Base-by-base conservation (phyloP, 345 rosid genomes). In the Acer saccharum region DNA sequence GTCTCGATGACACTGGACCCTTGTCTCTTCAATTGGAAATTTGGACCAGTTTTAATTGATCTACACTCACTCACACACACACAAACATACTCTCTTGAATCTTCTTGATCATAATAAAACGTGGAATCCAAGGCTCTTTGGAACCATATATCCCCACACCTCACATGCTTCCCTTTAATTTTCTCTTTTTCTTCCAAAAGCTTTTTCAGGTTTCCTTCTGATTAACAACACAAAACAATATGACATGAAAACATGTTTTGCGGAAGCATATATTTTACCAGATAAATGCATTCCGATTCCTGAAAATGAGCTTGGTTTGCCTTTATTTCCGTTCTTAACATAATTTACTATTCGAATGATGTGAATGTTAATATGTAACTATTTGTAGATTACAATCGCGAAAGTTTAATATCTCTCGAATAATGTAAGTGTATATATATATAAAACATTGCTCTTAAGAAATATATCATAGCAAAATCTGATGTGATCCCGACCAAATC, bases 81-180 rank as follows among this genome's bases (percentile, higher is more conserved):
- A 25, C 25, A n/a, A n/a, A n/a, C n/a, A n/a, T 27, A 27, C n/a
- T 35, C 39, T 5, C 39, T 4, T 35, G 39, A 35, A 8, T 32
- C 4, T 29, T 29, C 65, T 46, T 32, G 29, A 29, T 11, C 2
- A n/a, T 72, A 48, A 21, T 71, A 60, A 73, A 77, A 69, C 79
- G 69, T 70, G 35, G 76, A 81, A 81, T 78, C 76, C 76, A 81
- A 81, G 79, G 79, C 76, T 64, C 76, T 64, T 68, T 44, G 78
- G 65, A 81, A 43, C 65, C 75, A 44, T n/a, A n/a, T n/a, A n/a
- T 10, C 63, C 71, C 67, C 75, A 10, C 75, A 10, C 71, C 29
- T 71, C 64, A 48, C 62, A 74, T 46, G 68, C 71, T 67, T 46
- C 18, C 43, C 32, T 39, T 17, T 2, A 2, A 14, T 17, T 43